A percentile compares a stretch with the other conserved stretches of the same genome.
phyloP scores from a whole-genome alignment of 345 rosid species.

The Cardamine occulta region DNA sequence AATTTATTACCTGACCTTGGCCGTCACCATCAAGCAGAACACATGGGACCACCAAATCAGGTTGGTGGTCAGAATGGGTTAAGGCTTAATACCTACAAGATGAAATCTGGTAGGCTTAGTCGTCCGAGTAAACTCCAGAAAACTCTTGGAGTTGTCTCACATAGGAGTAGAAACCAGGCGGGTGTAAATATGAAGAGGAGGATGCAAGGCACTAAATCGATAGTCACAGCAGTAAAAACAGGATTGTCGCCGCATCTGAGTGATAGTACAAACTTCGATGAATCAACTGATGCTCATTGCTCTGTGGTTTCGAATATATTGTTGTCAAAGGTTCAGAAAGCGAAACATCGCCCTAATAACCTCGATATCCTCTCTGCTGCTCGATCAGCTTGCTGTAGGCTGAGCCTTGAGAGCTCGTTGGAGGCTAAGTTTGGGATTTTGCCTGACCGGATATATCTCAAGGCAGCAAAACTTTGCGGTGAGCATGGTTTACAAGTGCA shows the following conservation, averaged over 20 bases:
- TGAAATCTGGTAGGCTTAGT: slow-evolving; percentile 92
- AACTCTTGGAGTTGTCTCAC: slow-evolving; percentile 76
- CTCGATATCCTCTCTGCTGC: slow-evolving; percentile 77
- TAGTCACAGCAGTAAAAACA: slow-evolving; percentile 42
- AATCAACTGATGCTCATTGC: slow-evolving; percentile 67
- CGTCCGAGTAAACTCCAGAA: slow-evolving; percentile 82
- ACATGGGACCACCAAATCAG: slow-evolving; percentile 71
- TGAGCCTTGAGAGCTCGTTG: slow-evolving; percentile 71
- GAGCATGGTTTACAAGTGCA: slow-evolving; percentile 80
- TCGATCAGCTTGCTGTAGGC: slow-evolving; percentile 85
- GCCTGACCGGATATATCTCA: slow-evolving; percentile 76
- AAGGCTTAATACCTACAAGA: slow-evolving; percentile 67
- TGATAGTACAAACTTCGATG: slow-evolving; percentile 52
- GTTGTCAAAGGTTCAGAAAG: slow-evolving; percentile 71
- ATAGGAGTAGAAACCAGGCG: slow-evolving; percentile 73
- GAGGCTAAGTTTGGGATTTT: slow-evolving; percentile 77
- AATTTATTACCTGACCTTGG: slow-evolving; percentile 98
- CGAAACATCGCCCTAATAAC: slow-evolving; percentile 86
- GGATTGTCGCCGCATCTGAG: slow-evolving; percentile 43
- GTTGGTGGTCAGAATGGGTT: slow-evolving; percentile 66
- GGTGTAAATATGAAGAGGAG: slow-evolving; percentile 70
- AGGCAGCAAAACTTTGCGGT: slow-evolving; percentile 94
- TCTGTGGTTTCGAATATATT: slow-evolving; percentile 67
- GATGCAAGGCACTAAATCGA: slow-evolving; percentile 69
- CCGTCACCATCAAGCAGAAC: slow-evolving; percentile 99